These are phyloP conservation scores for Zygosaccharomyces rouxii DNA, from an alignment of 805 yeast species.

Conservation along the genomic window DNA sequence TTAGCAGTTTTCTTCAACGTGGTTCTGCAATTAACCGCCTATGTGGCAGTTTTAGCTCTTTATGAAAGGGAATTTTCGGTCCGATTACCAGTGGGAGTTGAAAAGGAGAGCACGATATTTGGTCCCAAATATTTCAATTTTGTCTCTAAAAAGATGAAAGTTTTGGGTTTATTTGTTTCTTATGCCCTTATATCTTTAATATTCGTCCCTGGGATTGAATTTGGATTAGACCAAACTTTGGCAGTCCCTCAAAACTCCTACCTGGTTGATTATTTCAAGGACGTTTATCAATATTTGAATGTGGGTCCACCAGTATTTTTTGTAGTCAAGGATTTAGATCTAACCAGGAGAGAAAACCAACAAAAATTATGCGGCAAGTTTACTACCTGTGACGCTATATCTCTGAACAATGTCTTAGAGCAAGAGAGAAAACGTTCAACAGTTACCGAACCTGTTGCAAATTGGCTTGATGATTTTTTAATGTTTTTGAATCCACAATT, in stretches of 20 bases:
- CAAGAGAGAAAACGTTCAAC: conserved; percentile 75
- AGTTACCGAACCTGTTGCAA: conserved; percentile 76
- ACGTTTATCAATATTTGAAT: conserved; percentile 64
- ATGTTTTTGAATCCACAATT: conserved; percentile 82
- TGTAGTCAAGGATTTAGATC: conserved; percentile 65
- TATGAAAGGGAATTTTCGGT: conserved; percentile 22
- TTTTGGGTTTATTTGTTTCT: conserved; percentile 51
- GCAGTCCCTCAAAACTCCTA: conserved; percentile 86
- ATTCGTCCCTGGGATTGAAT: conserved; percentile 59
- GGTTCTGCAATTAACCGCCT: conserved; percentile 72
- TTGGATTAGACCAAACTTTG: conserved; percentile 85
- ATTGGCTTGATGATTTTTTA: conserved; percentile 90
- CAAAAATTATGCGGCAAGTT: conserved; percentile 81
- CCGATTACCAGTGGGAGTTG: conserved; percentile 1
- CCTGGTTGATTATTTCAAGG: conserved; percentile 72
- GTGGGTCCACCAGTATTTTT: conserved; percentile 92
- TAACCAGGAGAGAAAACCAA: conserved; percentile 59
- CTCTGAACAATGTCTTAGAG: conserved; percentile 75
- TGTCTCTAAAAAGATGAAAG: conserved; percentile 46
- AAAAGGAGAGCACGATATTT: conserved; percentile 1
- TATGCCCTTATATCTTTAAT: conserved; percentile 69
- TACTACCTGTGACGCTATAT: conserved; percentile 73
- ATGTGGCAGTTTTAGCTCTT: conserved; percentile 60
- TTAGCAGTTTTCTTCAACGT: conserved; percentile 79
- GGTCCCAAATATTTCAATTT: conserved; percentile 37